Evolutionary conservation across 1,284 basidiomycete genomes (phyloP).

Genomic region (Ganoderma multipileum): DNA sequence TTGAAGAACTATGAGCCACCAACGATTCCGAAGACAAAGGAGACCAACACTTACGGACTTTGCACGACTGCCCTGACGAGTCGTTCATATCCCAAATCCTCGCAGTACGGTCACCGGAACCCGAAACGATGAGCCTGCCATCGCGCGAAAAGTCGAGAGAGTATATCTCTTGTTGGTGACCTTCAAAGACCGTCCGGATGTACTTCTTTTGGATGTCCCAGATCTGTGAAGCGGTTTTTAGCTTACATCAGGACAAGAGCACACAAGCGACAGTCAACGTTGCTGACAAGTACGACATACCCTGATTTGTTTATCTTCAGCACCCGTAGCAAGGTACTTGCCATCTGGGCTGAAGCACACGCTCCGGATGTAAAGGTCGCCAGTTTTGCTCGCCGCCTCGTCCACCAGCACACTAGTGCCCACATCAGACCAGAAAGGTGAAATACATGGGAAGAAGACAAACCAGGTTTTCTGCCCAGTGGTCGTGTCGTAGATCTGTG

Average conservation of each 20-base stretch:
- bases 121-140: slow-evolving; percentile 80
- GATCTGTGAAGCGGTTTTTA: slow-evolving; percentile 52
- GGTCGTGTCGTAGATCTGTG: slow-evolving; percentile 91
- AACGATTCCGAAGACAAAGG: background rate
- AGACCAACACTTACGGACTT: slow-evolving; percentile 36
- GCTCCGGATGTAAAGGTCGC: slow-evolving; percentile 73
- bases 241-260: background rate
- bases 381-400: slow-evolving; percentile 56
- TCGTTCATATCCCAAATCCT: slow-evolving; percentile 85
- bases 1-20: slow-evolving; percentile 1
- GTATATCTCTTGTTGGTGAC: slow-evolving; percentile 90
- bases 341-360: slow-evolving; percentile 76
- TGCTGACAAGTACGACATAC: slow-evolving; percentile 41
- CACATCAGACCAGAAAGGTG: background rate
- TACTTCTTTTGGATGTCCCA: slow-evolving; percentile 83
- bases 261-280: background rate
- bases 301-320: slow-evolving; percentile 73
- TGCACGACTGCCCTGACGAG: slow-evolving; percentile 49
- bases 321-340: slow-evolving; percentile 71
- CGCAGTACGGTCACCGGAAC: slow-evolving; percentile 86
- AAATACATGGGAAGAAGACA: slow-evolving; percentile 34
- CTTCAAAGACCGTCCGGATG: slow-evolving; percentile 76
- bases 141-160: slow-evolving; percentile 84
- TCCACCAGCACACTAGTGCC: slow-evolving; percentile 59
- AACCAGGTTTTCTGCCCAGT: slow-evolving; percentile 85